These are phyloP conservation scores for Noccaea bulbosa DNA, from an alignment of 345 rosid genomes.

Conservation along the genomic window DNA sequence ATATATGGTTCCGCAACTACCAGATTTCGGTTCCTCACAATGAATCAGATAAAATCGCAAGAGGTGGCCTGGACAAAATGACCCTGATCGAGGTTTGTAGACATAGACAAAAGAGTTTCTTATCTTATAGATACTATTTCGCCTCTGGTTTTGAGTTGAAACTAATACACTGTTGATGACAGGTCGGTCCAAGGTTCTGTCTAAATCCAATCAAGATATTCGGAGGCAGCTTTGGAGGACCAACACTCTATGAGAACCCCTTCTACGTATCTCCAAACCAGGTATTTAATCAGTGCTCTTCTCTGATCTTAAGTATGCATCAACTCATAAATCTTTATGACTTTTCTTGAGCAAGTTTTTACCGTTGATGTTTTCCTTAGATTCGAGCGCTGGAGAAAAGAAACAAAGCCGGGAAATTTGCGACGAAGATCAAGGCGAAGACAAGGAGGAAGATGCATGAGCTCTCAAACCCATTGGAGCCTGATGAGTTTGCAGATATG, in stretches of 20 bases:
- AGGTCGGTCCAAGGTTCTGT: conserved; percentile 98
- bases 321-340: too few relatives aligned
- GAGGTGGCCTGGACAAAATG: conserved; percentile 93
- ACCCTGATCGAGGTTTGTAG: conserved; percentile 82
- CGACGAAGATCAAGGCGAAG: conserved; percentile 90
- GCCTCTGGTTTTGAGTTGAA: conserved; percentile 3
- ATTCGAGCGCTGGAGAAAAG: conserved; percentile 81
- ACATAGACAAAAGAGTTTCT: conserved; percentile 1
- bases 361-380: conserved; percentile 41
- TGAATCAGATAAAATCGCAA: conserved; percentile 78
- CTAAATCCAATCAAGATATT: conserved; percentile 93
- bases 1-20: conserved; percentile 97
- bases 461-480: conserved; percentile 74
- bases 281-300: conserved; percentile 44
- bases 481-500: conserved; percentile 93
- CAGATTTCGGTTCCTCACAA: conserved; percentile 95
- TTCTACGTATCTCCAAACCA: conserved; percentile 87
- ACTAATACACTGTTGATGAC: conserved; percentile 9
- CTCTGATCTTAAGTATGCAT: too few relatives aligned
- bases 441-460: conserved; percentile 92
- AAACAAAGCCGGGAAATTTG: conserved; percentile 74
- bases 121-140: neutral
- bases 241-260: conserved; percentile 87
- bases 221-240: conserved; percentile 95
- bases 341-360: neutral